Base-by-base conservation (phyloP, 2,329 filamentous ascomycete genomes). In the Fusarium secorum region DNA sequence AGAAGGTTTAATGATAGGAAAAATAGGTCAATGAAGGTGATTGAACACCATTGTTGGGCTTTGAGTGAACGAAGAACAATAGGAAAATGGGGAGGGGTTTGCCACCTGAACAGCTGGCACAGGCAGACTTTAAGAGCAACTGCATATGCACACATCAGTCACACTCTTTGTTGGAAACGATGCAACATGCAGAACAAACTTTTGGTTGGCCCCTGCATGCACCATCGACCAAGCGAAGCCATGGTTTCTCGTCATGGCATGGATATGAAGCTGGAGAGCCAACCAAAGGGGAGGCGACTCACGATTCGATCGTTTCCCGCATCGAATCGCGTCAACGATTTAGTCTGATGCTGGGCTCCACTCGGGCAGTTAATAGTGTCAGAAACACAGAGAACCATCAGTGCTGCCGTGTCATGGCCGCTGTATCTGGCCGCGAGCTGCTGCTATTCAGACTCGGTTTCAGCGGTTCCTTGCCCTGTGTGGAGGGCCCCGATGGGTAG, bases 11-110 rank as follows among this genome's bases (percentile, higher is more conserved):
- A 71, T 46, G 73, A 77, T 66, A 56, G 66, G 70, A 51, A 51
- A 51, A 56, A 60, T 64, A 63, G 54, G 64, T 76, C 61, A 72
- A 60, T 67, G 38, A 58, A 67, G 58, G 71, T 65, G 73, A 58
- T 68, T 63, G 63, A 76, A 72, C 69, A 78, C 55, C 74, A 78
- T 78, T 78, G 73, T 77, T 59, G 30, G 57, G 58, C 53, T 59
- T 58, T 72, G 71, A 77, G 72, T 74, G 64, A 69, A 65, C 57
- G 60, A 38, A 60, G 66, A 72, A 72, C 69, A 69, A 74, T 69
- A 64, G 55, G 62, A 57, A 68, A 39, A 57, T 44, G 64, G 51
- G 45, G 64, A 64, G 65, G 62, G 46, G 44, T 49, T 41, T 67
- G 62, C 65, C 64, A 65, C 51, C 51, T 64, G 63, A 69, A 71